Evolutionary conservation across 495 filamentous ascomycete genomes (phyloP), one percentile per base, ranked within the genome.

Genomic region (Penicillium samsonianum): DNA sequence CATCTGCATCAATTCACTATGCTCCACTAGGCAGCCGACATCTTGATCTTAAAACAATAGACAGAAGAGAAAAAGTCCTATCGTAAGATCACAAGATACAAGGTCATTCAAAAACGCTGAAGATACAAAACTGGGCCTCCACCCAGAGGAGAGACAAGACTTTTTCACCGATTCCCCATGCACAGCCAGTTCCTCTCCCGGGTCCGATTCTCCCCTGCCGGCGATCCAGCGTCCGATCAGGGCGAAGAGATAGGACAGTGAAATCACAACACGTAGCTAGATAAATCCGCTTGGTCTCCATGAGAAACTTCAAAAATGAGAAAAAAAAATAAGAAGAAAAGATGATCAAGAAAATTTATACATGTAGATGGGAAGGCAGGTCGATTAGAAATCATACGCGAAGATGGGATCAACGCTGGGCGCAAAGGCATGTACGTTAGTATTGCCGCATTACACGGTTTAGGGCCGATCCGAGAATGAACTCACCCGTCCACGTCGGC

Each of bases 401-500:
- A 56, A 51, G 43, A 17, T 35, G 17, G 31, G 55, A 59, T 77
- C 65, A 75, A 60, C 72, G 73, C 74, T 75, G 58, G 17, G 45
- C 8, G 14, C 12, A 23, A 25, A n/a, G 20, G 9, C 31, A 47
- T 19, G 38, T 17, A 33, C 31, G 51, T 62, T 48, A 42, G 46
- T 45, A 26, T 25, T 22, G 26, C 16, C 35, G 14, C 2, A 14
- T 12, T 26, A 25, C 2, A 48, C 31, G 14, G 23, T 22, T 46
- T 52, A 42, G 41, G 23, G 30, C n/a, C 50, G 31, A 35, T 33
- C 25, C 20, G 40, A 50, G 43, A 49, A 59, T 52, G 55, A 48
- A 70, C 73, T 78, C 63, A 77, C 75, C 63, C 79, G 75, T 72
- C 75, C 80, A 68, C 78, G 78, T 67, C 80, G 73, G 50, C 77